Percentiles rank a stretch among this genome's conserved stretches.
Evolutionary conservation across 2,329 filamentous ascomycete genomes (phyloP).

Genomic region (Trichoderma sp.): DNA sequence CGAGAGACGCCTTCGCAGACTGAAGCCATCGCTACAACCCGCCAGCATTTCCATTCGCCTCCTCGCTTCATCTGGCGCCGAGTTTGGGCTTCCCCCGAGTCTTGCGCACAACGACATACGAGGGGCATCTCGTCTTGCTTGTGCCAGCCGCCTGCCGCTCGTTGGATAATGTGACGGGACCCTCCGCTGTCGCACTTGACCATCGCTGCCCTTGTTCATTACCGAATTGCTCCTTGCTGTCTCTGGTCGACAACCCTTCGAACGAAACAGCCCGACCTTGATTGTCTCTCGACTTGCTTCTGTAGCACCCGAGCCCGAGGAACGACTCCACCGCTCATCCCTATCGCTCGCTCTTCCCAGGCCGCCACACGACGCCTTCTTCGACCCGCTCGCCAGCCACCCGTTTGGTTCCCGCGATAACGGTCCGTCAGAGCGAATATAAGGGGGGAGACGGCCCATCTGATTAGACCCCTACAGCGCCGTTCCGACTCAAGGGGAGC

Average conservation of each 20-base stretch:
- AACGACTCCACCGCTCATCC: background rate
- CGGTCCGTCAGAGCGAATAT: slow-evolving; percentile 7
- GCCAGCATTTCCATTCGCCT: background rate
- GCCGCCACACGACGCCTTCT: slow-evolving; percentile 17
- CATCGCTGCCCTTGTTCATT: background rate
- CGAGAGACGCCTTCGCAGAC: background rate
- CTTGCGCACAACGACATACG: background rate
- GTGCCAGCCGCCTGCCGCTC: slow-evolving; percentile 21
- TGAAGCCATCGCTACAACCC: background rate
- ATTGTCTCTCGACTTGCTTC: too few species aligned
- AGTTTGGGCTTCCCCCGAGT: background rate
- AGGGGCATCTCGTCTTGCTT: background rate
- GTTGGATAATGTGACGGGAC: slow-evolving; percentile 19
- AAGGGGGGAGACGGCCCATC: slow-evolving; percentile 5
- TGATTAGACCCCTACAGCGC: background rate
- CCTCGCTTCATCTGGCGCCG: background rate
- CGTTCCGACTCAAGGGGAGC: background rate
- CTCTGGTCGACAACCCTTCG: background rate
- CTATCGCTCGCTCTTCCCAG: slow-evolving; percentile 1
- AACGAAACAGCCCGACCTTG: background rate
- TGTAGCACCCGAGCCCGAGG: background rate
- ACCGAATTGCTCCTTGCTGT: too few species aligned
- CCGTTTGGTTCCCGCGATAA: slow-evolving; percentile 19
- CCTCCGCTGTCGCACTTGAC: background rate
- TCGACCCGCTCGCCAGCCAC: slow-evolving; percentile 22